Percentiles rank a stretch among this genome's conserved stretches.
Evolutionary conservation across 306 rosid genomes (phyloP).

Genomic region (Adenanthera pavonina): DNA sequence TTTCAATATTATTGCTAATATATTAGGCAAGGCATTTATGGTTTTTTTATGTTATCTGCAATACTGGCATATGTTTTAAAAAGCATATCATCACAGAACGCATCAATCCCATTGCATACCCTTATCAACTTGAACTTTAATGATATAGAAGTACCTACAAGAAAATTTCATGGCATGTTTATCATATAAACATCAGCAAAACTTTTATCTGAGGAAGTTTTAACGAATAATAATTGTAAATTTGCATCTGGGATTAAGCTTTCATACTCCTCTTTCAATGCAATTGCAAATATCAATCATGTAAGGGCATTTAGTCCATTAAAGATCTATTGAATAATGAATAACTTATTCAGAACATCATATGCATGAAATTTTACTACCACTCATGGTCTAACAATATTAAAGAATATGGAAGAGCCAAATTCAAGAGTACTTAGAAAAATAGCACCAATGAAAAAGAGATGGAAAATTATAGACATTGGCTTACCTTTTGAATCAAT

Average conservation of each 20-base stretch:
- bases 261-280: slow-evolving; percentile 1
- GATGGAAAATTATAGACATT: slow-evolving; percentile 6
- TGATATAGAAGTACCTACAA: too few species aligned
- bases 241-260: background rate
- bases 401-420: background rate
- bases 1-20: slow-evolving; percentile 1
- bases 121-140: background rate
- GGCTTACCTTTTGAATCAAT: slow-evolving; percentile 83
- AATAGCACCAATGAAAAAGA: background rate
- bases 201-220: background rate
- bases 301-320: background rate
- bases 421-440: slow-evolving; percentile 9
- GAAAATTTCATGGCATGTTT: background rate
- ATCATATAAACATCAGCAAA: background rate
- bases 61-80: background rate
- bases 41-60: background rate
- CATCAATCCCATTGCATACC: background rate
- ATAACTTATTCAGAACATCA: slow-evolving; percentile 14
- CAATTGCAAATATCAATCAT: background rate
- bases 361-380: slow-evolving; percentile 4
- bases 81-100: background rate
- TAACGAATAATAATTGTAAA: background rate
- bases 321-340: background rate
- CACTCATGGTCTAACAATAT: background rate
- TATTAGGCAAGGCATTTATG: background rate